These are phyloP conservation scores for Solanum ahanhuiri DNA, from an alignment of 257 asterid species.

Conservation along the genomic window DNA sequence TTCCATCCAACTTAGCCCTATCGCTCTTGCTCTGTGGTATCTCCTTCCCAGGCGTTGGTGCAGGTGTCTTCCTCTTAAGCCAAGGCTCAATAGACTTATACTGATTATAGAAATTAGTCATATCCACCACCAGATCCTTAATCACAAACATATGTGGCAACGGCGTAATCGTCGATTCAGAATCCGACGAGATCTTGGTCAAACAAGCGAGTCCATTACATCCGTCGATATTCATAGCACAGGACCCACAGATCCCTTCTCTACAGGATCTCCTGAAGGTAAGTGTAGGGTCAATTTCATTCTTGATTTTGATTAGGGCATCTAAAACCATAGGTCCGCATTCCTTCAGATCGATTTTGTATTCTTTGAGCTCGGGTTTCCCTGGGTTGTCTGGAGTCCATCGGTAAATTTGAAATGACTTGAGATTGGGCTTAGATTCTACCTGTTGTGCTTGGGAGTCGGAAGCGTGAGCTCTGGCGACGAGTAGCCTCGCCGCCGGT, in stretches of 20 bases:
- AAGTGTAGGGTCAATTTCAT: constrained; percentile 79
- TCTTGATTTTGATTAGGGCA: constrained; percentile 82
- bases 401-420: constrained; percentile 92
- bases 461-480: constrained; percentile 40
- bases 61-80: constrained; percentile 75
- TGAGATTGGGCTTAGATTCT: constrained; percentile 27
- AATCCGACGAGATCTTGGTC: constrained; percentile 52
- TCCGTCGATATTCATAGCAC: constrained; percentile 95
- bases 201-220: constrained; percentile 78
- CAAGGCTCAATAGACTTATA: constrained; percentile 94
- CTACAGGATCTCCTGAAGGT: constrained; percentile 94
- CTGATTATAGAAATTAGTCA: constrained; percentile 92
- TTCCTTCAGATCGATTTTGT: constrained; percentile 64
- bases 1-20: constrained; percentile 87
- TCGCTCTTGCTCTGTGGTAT: constrained; percentile 70
- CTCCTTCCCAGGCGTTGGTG: constrained; percentile 62
- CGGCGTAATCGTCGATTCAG: constrained; percentile 57
- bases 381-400: constrained; percentile 77
- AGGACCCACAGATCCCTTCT: constrained; percentile 97
- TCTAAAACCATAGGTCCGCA: constrained; percentile 94
- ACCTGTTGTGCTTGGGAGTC: constrained; percentile 43
- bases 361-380: constrained; percentile 65
- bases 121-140: constrained; percentile 93
- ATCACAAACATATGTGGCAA: constrained; percentile 94
- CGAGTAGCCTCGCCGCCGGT: constrained; percentile 35